Evolutionary conservation across 306 rosid species (phyloP).

Genomic region (Dicorynia guianensis): DNA sequence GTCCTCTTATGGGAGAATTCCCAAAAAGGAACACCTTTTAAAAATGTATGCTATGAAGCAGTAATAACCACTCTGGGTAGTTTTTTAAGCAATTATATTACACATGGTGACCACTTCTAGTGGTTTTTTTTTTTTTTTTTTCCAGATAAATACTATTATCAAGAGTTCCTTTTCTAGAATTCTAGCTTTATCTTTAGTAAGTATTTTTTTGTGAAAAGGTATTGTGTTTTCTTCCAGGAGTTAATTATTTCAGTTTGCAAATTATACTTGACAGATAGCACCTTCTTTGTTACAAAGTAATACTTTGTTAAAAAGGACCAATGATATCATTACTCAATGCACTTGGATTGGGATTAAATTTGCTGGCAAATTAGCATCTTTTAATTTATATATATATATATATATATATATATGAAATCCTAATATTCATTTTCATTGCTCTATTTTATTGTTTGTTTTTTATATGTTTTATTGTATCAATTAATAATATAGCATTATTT

Average conservation of each 20-base stretch:
- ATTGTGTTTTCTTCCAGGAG: background rate
- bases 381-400: too few species aligned
- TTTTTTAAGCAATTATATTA: too few species aligned
- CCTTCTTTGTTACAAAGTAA: background rate
- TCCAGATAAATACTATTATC: too few species aligned
- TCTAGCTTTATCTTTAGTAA: background rate
- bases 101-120: too few species aligned
- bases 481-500: background rate
- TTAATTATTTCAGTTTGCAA: background rate
- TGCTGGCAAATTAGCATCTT: background rate
- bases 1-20: too few species aligned
- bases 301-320: background rate
- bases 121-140: too few species aligned
- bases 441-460: background rate
- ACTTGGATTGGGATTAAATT: background rate
- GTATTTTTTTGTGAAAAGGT: conserved; percentile 20
- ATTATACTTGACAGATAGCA: conserved; percentile 17
- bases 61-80: too few species aligned
- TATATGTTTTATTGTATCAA: background rate
- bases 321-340: conserved; percentile 1
- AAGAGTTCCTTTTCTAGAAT: too few species aligned
- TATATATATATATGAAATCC: too few species aligned
- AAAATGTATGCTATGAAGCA: too few species aligned
- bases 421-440: background rate
- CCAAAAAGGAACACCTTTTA: too few species aligned